These are phyloP conservation scores for Talaromyces sp. DNA, from an alignment of 2,329 filamentous ascomycete species.

Conservation along the genomic window DNA sequence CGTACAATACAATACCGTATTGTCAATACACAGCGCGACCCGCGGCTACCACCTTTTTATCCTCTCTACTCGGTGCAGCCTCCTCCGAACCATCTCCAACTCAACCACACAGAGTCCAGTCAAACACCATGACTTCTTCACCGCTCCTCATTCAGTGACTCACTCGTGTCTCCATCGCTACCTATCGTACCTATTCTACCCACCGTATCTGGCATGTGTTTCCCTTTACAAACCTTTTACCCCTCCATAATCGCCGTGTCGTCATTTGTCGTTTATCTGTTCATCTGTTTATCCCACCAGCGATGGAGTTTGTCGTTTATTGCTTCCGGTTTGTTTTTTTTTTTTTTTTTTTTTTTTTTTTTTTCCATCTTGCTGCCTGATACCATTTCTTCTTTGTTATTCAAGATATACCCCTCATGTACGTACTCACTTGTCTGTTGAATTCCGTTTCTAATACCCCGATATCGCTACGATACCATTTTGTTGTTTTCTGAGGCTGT, in stretches of 20 bases:
- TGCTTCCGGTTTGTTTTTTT: neutral
- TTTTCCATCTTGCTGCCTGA: neutral
- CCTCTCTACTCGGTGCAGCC: neutral
- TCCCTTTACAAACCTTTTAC: neutral
- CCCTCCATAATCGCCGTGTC: neutral
- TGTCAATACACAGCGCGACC: slow-evolving; percentile 3
- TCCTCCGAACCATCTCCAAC: neutral
- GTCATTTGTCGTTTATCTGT: neutral
- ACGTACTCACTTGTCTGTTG: neutral
- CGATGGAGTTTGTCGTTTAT: neutral
- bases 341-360: neutral
- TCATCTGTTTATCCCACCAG: neutral
- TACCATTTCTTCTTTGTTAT: neutral
- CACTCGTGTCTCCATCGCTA: neutral
- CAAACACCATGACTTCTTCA: neutral
- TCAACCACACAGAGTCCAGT: neutral
- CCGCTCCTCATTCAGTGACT: slow-evolving; percentile 6
- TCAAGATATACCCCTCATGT: slow-evolving; percentile 16
- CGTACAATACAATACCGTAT: slow-evolving; percentile 10
- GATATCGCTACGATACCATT: slow-evolving; percentile 11
- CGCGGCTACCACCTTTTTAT: slow-evolving; percentile 2
- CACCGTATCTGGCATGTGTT: slow-evolving; percentile 8
- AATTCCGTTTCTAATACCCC: slow-evolving; percentile 8
- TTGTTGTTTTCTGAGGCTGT: neutral
- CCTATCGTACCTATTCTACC: neutral